Evolutionary conservation across 2,329 filamentous ascomycete genomes (phyloP), one percentile per base, ranked within the genome.

Genomic region (Fusarium chuoi): DNA sequence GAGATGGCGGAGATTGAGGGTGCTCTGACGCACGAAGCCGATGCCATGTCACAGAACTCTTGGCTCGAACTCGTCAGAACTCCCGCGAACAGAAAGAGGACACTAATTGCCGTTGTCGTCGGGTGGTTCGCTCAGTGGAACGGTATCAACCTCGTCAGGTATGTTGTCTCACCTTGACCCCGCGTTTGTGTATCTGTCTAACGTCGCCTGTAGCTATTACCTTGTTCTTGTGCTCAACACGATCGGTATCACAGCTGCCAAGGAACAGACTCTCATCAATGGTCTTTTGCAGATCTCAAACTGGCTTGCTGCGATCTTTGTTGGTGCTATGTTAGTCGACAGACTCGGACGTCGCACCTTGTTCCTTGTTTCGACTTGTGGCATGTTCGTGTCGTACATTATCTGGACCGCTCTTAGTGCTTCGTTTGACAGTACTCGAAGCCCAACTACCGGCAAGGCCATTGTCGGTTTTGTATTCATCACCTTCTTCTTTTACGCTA

Each of bases 1-100:
- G 81, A 86, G 65, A 80, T 85, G 77, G 80, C 79, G 17, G 83
- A 86, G 61, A 86, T 86, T 73, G 71, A 81, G 26, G 69, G 79
- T 30, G 78, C 81, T 41, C 45, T 85, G 49, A 77, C 81, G 24
- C 61, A 78, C 73, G 52, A 80, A 80, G 74, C 79, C 15, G 75
- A 75, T 77, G 61, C 66, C 46, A 77, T 77, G 80, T 84, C 70
- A 65, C 82, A 44, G 76, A 84, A 66, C 79, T 84, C 66, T 68
- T 74, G 79, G 33, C 80, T 84, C 63, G 81, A 84, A 22, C 83
- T 84, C 12, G 65, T 85, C 11, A 80, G 80, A 3, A 85, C 83
- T 61, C 81, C 82, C 1, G 74, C 75, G 4, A 80, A 80, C 64
- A 59, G 82, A 69, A 78, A 68, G 70, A 65, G 69, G 6, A 75